Evolutionary conservation across 1,284 basidiomycete species (phyloP).

Genomic region (Tetrapyrgos nigripes): DNA sequence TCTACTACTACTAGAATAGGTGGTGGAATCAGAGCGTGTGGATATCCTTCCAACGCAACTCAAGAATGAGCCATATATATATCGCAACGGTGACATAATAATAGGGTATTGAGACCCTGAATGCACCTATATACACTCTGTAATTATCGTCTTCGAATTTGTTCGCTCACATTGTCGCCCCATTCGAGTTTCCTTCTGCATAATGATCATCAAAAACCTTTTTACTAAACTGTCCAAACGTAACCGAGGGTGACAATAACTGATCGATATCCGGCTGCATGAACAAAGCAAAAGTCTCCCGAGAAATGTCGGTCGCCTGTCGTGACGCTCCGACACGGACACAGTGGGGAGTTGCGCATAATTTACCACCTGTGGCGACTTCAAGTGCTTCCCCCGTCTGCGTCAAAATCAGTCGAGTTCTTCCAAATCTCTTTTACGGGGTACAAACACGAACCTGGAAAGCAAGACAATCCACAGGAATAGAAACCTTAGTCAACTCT

Average conservation of each 20-base stretch:
- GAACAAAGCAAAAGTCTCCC: constrained; percentile 90
- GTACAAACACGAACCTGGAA: constrained; percentile 55
- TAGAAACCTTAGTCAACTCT: constrained; percentile 78
- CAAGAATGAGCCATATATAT: too few species aligned
- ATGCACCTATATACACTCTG: not conserved
- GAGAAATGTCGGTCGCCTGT: constrained; percentile 61
- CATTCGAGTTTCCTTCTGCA: constrained; percentile 27
- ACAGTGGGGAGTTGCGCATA: constrained; percentile 91
- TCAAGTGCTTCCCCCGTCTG: constrained; percentile 92
- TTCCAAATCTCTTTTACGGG: not conserved
- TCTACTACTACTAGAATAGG: too few species aligned
- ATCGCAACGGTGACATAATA: too few species aligned
- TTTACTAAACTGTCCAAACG: constrained; percentile 91
- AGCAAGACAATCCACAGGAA: constrained; percentile 82
- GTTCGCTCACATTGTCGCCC: too few species aligned
- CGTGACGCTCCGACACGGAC: constrained; percentile 75
- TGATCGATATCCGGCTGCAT: constrained; percentile 90
- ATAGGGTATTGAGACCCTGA: too few species aligned
- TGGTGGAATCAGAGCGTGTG: too few species aligned
- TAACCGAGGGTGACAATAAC: constrained; percentile 69
- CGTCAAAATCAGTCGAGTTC: not conserved
- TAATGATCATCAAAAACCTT: constrained; percentile 85
- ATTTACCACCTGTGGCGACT: constrained; percentile 76
- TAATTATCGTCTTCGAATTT: too few species aligned
- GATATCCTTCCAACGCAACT: too few species aligned